These are phyloP conservation scores for Globisporangium cylindrosporum DNA, from an alignment of 352 stramenopile genomes.

Conservation along the genomic window DNA sequence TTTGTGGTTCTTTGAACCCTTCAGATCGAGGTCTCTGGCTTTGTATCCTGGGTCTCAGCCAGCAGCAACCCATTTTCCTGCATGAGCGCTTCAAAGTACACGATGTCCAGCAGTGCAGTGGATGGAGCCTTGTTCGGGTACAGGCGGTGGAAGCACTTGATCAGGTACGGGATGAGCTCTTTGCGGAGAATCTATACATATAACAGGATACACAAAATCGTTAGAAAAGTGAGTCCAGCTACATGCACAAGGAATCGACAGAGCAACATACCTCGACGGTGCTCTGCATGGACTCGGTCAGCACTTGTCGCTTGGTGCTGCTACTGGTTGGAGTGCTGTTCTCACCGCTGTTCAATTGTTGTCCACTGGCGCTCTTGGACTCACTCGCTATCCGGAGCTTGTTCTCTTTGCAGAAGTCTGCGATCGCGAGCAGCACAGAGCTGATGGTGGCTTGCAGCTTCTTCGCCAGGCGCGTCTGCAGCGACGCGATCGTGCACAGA, in stretches of 20 bases:
- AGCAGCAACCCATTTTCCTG: slow-evolving; percentile 30
- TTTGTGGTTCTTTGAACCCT: neutral
- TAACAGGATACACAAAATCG: neutral
- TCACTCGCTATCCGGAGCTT: slow-evolving; percentile 27
- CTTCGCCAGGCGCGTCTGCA: slow-evolving; percentile 53
- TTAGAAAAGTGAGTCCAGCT: neutral
- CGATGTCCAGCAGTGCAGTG: slow-evolving; percentile 16
- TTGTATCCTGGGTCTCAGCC: slow-evolving; percentile 13
- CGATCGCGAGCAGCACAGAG: slow-evolving; percentile 48
- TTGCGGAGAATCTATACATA: slow-evolving; percentile 39
- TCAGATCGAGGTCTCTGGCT: neutral
- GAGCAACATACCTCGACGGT: slow-evolving; percentile 49
- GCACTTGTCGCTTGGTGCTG: slow-evolving; percentile 14
- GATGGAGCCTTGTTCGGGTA: slow-evolving; percentile 39
- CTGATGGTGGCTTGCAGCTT: slow-evolving; percentile 54
- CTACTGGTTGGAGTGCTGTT: slow-evolving; percentile 11
- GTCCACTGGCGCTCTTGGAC: slow-evolving; percentile 4
- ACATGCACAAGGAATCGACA: neutral
- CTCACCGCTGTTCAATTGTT: slow-evolving; percentile 3
- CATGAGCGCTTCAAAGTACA: slow-evolving; percentile 47
- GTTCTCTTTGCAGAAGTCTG: slow-evolving; percentile 57
- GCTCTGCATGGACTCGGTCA: slow-evolving; percentile 43
- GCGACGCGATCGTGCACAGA: slow-evolving; percentile 62
- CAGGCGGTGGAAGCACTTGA: slow-evolving; percentile 71
- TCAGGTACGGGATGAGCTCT: slow-evolving; percentile 63